phyloP scores from a whole-genome alignment of 495 filamentous ascomycete genomes.

The Staphylotrichum longicolle region DNA sequence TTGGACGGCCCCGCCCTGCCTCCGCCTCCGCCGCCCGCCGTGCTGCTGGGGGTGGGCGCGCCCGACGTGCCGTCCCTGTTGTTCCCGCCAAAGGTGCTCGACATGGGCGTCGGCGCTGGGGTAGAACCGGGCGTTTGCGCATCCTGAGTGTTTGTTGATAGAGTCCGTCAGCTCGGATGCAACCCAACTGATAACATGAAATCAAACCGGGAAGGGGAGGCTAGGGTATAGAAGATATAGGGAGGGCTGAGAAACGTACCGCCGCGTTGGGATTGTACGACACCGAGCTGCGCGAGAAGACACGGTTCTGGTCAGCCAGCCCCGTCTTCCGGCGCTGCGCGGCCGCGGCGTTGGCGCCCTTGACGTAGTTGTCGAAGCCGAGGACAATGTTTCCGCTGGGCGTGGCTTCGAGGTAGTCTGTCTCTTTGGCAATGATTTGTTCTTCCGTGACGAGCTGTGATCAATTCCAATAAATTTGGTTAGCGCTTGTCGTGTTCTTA shows the following conservation, averaged over 20 bases:
- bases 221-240: not conserved
- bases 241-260: not conserved
- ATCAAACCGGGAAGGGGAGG: not conserved
- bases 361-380: constrained; percentile 97
- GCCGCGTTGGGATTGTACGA: constrained; percentile 48
- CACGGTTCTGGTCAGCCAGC: constrained; percentile 51
- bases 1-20: constrained; percentile 30
- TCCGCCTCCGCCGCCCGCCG: constrained; percentile 29
- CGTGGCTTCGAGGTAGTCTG: constrained; percentile 86
- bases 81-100: constrained; percentile 38
- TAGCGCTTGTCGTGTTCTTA: too few relatives aligned
- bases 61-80: constrained; percentile 41
- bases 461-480: too few relatives aligned
- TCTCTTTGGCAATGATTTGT: constrained; percentile 77
- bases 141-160: constrained; percentile 28
- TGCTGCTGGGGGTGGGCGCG: constrained; percentile 47
- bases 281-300: constrained; percentile 61
- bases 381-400: constrained; percentile 91
- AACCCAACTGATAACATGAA: not conserved
- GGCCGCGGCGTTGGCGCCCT: constrained; percentile 57
- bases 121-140: constrained; percentile 42
- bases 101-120: constrained; percentile 51
- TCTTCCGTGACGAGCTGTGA: constrained; percentile 57
- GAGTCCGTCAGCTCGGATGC: not conserved
- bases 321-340: constrained; percentile 52